phyloP scores from a whole-genome alignment of 768 basidiomycete species.

The Mrakia hoshinonis region DNA sequence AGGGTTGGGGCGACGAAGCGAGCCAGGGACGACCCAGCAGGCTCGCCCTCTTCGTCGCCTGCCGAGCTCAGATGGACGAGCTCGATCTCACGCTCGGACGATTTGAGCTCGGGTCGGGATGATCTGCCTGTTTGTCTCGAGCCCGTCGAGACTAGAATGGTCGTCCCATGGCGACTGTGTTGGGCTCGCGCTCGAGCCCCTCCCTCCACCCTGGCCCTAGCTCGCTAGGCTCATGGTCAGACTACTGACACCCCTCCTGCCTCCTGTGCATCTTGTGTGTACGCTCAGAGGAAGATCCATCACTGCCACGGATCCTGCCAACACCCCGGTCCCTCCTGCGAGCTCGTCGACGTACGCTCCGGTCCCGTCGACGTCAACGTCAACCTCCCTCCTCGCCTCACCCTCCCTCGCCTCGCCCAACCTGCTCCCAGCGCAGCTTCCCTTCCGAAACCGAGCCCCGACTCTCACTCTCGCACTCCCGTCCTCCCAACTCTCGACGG shows the following conservation, averaged over 20 bases:
- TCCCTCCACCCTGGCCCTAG: not conserved
- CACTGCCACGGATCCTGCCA: constrained; percentile 13
- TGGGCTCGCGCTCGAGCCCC: not conserved
- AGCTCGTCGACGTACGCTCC: not conserved
- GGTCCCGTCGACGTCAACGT: not conserved
- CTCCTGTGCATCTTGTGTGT: not conserved
- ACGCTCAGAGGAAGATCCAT: constrained; percentile 24
- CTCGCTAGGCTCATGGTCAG: not conserved
- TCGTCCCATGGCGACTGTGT: too few relatives aligned
- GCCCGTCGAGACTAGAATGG: too few relatives aligned
- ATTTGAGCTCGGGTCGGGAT: too few relatives aligned
- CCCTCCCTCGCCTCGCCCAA: constrained; percentile 17
- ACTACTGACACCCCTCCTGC: not conserved
- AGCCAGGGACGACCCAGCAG: too few relatives aligned
- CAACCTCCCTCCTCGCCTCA: constrained; percentile 8
- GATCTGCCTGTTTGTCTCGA: too few relatives aligned
- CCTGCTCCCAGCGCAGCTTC: not conserved
- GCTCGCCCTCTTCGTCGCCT: too few relatives aligned
- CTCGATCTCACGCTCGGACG: too few relatives aligned
- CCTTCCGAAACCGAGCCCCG: not conserved
- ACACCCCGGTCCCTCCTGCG: not conserved
- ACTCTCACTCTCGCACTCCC: constrained; percentile 14
- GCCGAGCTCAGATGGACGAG: too few relatives aligned
- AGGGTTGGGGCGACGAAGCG: too few relatives aligned
- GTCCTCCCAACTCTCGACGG: constrained; percentile 8